Percentiles rank a stretch among this genome's conserved stretches.
Evolutionary conservation across 257 asterid species (phyloP).

Genomic region (Gynochthodes officinalis): DNA sequence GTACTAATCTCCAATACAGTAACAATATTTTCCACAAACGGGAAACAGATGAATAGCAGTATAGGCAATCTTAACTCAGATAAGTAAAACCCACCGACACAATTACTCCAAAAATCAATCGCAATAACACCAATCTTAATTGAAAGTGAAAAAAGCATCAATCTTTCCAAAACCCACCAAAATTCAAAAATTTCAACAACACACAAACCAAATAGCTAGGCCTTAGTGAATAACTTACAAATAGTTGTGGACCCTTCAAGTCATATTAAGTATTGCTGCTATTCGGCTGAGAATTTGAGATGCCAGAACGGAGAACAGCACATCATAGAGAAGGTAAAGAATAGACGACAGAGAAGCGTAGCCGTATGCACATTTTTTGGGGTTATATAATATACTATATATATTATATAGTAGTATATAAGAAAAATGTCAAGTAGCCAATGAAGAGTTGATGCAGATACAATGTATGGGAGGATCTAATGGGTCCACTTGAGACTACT

Average conservation of each 20-base stretch:
- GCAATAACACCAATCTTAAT: background rate
- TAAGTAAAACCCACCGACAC: background rate
- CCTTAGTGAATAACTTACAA: slow-evolving; percentile 10
- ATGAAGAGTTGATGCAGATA: slow-evolving; percentile 8
- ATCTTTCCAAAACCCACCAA: slow-evolving; percentile 8
- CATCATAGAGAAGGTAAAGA: background rate
- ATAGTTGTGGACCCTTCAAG: background rate
- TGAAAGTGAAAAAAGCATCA: slow-evolving; percentile 3
- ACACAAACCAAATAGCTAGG: background rate
- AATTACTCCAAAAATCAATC: background rate
- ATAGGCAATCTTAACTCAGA: background rate
- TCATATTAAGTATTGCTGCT: background rate
- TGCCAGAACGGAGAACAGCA: background rate
- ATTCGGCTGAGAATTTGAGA: slow-evolving; percentile 1
- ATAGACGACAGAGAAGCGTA: background rate
- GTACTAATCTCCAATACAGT: background rate
- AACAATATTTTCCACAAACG: slow-evolving; percentile 4
- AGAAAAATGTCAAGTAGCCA: background rate
- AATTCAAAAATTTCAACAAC: background rate
- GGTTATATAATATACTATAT: no score
- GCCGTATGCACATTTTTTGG: no score
- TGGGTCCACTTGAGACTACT: background rate
- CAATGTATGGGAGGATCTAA: slow-evolving; percentile 8
- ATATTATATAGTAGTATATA: background rate
- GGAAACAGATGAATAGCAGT: background rate